A percentile compares a stretch with the other conserved stretches of the same genome.
phyloP scores from a whole-genome alignment of 805 yeast species.

The Wickerhamiella sergipiensis region DNA sequence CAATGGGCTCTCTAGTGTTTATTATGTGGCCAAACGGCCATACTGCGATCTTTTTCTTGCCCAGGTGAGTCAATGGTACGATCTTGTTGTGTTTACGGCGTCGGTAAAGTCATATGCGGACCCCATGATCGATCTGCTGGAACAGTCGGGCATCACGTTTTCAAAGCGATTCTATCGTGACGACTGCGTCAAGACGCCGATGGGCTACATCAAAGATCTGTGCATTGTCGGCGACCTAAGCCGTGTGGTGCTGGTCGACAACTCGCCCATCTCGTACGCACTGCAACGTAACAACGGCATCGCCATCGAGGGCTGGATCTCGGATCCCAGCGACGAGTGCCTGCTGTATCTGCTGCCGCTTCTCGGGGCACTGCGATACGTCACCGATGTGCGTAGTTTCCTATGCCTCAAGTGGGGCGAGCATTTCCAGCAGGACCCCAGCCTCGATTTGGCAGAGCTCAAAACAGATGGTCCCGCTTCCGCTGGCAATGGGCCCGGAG shows the following conservation, averaged over 20 bases:
- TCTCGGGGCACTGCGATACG: constrained; percentile 56
- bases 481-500: neutral
- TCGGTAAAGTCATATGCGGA: constrained; percentile 92
- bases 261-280: constrained; percentile 83
- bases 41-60: constrained; percentile 73
- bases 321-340: constrained; percentile 84
- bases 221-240: constrained; percentile 42
- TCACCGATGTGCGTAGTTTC: constrained; percentile 73
- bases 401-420: constrained; percentile 67
- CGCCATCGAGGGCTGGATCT: constrained; percentile 94
- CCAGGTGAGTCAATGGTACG: constrained; percentile 75
- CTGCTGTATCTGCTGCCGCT: constrained; percentile 71
- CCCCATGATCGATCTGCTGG: constrained; percentile 88
- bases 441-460: neutral
- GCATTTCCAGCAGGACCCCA: constrained; percentile 15
- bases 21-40: constrained; percentile 86
- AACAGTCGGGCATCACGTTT: constrained; percentile 41
- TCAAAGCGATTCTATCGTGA: constrained; percentile 56
- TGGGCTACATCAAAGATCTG: constrained; percentile 75
- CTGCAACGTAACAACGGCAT: constrained; percentile 79
- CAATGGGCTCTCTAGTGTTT: constrained; percentile 39
- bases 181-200: constrained; percentile 55
- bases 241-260: constrained; percentile 69
- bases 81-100: constrained; percentile 85
- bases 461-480: neutral